These are phyloP conservation scores for Monosporozyma aerobia DNA, from an alignment of 805 yeast species.

Conservation along the genomic window DNA sequence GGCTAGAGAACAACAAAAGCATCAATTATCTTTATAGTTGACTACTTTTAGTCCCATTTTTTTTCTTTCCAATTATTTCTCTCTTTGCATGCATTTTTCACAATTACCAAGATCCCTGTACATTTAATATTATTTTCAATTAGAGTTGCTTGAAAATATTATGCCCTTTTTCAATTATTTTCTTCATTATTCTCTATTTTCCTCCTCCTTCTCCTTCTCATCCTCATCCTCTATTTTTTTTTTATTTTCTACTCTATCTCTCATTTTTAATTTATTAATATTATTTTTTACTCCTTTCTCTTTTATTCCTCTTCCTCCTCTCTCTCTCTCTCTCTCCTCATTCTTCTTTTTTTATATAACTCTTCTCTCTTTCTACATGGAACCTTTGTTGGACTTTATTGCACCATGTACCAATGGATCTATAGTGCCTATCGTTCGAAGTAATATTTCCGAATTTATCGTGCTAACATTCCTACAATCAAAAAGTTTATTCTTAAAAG, in stretches of 20 bases:
- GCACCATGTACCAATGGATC: conserved; percentile 4
- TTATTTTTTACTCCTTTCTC: conserved; percentile 5
- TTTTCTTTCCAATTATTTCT: conserved; percentile 8
- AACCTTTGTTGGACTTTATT: not conserved
- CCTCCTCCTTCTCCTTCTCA: conserved; percentile 6
- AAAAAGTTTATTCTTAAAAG: not conserved
- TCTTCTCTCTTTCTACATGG: not conserved
- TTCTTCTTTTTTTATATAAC: not conserved
- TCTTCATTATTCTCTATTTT: conserved; percentile 3
- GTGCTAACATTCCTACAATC: not conserved
- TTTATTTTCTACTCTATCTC: conserved; percentile 5
- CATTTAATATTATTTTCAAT: conserved; percentile 2
- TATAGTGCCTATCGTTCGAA: not conserved
- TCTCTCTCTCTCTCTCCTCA: conserved; percentile 4
- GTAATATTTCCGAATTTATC: not conserved
- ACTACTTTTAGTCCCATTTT: conserved; percentile 11
- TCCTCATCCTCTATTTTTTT: conserved; percentile 5
- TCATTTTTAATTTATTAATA: conserved; percentile 2
- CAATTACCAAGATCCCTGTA: not conserved
- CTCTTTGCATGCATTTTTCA: not conserved
- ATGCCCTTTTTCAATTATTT: not conserved
- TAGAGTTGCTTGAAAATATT: not conserved
- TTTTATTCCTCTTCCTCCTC: conserved; percentile 1
- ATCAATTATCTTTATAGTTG: conserved; percentile 21
- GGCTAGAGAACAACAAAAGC: conserved; percentile 70